Conservation (phyloP, 2,329 filamentous ascomycete species). For the Verticillium longisporum region DNA sequence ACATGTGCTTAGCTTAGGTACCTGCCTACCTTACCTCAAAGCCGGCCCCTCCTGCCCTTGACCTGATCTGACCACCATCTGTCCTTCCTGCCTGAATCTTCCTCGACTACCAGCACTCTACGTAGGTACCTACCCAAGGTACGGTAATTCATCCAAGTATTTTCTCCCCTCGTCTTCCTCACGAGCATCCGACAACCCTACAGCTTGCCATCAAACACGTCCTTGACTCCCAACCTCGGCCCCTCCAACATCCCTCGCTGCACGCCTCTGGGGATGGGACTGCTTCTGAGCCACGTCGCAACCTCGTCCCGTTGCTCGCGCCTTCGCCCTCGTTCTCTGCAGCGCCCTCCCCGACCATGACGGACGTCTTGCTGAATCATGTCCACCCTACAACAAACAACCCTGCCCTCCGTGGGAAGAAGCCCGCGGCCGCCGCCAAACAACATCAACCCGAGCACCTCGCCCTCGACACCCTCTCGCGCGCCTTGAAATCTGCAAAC, state of each 20-base stretch:
- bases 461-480: conserved; percentile 14
- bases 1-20: background rate
- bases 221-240: background rate
- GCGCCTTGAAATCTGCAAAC: conserved; percentile 31
- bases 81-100: background rate
- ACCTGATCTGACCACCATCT: background rate
- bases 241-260: background rate
- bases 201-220: background rate
- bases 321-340: background rate
- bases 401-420: background rate
- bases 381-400: conserved; percentile 2
- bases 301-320: background rate
- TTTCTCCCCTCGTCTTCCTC: too few relatives aligned
- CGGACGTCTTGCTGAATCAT: conserved; percentile 11
- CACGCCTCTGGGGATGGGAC: background rate
- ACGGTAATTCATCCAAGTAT: too few relatives aligned
- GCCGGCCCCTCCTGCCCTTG: background rate
- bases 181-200: background rate
- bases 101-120: too few relatives aligned
- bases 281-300: background rate
- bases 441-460: conserved; percentile 3
- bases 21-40: background rate
- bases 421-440: conserved; percentile 5
- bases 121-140: too few relatives aligned
- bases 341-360: conserved; percentile 5